Conservation (phyloP, 2,329 filamentous ascomycete species). For the Phaeophleospora eucalypticola region DNA sequence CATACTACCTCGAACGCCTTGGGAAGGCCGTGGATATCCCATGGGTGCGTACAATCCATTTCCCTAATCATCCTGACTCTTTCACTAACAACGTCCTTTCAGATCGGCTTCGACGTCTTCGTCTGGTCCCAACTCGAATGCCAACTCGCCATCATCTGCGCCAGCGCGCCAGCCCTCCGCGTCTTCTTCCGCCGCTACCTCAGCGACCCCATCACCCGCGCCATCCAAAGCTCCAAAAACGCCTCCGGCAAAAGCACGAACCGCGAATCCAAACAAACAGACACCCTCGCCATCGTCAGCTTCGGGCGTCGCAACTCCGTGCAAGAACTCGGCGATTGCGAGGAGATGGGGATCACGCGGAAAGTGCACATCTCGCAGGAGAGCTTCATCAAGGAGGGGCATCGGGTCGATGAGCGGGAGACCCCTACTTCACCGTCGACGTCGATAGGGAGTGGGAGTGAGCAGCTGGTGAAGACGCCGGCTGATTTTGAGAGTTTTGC, state of each 20-base stretch:
- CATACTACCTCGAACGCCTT: constrained; percentile 35
- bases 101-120: constrained; percentile 33
- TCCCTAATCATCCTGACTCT: background rate
- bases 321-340: background rate
- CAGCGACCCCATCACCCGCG: constrained; percentile 3
- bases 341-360: background rate
- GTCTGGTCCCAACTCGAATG: constrained; percentile 41
- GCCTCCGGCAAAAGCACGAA: background rate
- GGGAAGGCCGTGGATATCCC: too few relatives aligned
- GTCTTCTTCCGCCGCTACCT: constrained; percentile 11
- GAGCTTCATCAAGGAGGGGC: too few relatives aligned
- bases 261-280: background rate
- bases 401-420: too few relatives aligned
- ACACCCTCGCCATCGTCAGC: background rate
- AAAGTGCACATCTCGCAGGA: too few relatives aligned
- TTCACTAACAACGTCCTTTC: background rate
- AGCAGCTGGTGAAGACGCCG: constrained; percentile 1
- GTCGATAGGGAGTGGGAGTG: too few relatives aligned
- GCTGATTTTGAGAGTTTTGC: constrained; percentile 8
- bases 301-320: too few relatives aligned
- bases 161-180: constrained; percentile 41
- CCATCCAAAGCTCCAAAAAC: background rate
- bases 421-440: too few relatives aligned
- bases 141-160: constrained; percentile 41
- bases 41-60: too few relatives aligned